phyloP scores from a whole-genome alignment of 2,329 filamentous ascomycete genomes.

The Trichoderma arundinaceum region DNA sequence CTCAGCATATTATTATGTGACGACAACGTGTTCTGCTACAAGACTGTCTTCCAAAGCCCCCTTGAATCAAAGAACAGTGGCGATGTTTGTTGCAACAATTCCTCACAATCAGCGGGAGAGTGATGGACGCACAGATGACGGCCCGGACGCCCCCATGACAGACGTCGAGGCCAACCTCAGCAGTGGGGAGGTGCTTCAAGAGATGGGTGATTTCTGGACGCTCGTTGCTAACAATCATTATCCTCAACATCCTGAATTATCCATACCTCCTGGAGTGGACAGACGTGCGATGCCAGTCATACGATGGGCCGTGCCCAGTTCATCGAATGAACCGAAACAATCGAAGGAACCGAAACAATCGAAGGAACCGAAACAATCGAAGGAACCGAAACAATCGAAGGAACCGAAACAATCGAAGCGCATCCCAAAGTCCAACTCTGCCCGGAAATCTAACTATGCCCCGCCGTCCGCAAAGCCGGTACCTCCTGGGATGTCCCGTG shows the following conservation, averaged over 20 bases:
- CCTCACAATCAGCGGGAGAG: slow-evolving; percentile 6
- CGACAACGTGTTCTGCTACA: background rate
- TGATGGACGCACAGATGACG: background rate
- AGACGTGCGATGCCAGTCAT: too few relatives aligned
- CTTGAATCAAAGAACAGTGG: background rate
- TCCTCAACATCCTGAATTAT: too few relatives aligned
- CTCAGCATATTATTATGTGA: slow-evolving; percentile 38
- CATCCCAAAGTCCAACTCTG: background rate
- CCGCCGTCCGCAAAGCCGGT: background rate
- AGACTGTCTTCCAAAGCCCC: background rate
- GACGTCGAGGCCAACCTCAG: background rate
- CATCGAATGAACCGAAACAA: too few relatives aligned
- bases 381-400: too few relatives aligned
- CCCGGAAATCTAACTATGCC: too few relatives aligned
- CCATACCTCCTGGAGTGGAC: too few relatives aligned
- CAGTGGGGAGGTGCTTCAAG: background rate
- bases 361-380: too few relatives aligned
- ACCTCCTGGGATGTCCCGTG: background rate
- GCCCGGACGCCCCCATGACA: background rate
- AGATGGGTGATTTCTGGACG: background rate
- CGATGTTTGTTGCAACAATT: slow-evolving; percentile 17
- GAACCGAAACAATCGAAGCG: too few relatives aligned
- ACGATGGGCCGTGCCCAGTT: too few relatives aligned
- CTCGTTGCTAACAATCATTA: background rate
- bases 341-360: too few relatives aligned